Percentiles rank a stretch among this genome's conserved stretches.
phyloP scores from a whole-genome alignment of 208 protist genomes.

The Blechomonas ayalai region DNA sequence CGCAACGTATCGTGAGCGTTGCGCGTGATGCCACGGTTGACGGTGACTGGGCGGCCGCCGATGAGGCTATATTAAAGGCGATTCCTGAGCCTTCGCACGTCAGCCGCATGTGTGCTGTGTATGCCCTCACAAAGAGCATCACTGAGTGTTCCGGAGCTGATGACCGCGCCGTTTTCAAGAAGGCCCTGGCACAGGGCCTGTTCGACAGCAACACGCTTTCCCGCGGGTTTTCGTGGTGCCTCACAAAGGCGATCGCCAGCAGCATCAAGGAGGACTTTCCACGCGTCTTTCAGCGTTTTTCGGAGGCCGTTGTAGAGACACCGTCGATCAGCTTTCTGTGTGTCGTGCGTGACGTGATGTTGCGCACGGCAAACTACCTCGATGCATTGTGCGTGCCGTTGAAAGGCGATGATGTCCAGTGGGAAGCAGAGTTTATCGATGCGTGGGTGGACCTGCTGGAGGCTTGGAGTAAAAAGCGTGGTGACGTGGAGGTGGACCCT shows the following conservation, averaged over 20 bases:
- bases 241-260: conserved; percentile 56
- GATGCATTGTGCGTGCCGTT: conserved; percentile 50
- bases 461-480: conserved; percentile 21
- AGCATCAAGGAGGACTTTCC: conserved; percentile 63
- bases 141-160: conserved; percentile 31
- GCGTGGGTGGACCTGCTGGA: conserved; percentile 50
- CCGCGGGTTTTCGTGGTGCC: conserved; percentile 72
- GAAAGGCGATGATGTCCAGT: conserved; percentile 33
- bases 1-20: conserved; percentile 39
- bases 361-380: conserved; percentile 78
- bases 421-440: conserved; percentile 75
- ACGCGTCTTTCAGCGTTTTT: conserved; percentile 54
- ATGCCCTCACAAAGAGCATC: conserved; percentile 48
- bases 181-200: conserved; percentile 22
- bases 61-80: conserved; percentile 23
- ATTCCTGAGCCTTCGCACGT: conserved; percentile 38
- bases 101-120: conserved; percentile 52
- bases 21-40: conserved; percentile 49
- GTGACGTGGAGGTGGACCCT: conserved; percentile 4
- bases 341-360: conserved; percentile 61
- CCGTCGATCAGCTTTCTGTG: conserved; percentile 37
- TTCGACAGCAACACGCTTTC: conserved; percentile 50
- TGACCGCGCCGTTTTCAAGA: conserved; percentile 35
- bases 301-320: conserved; percentile 24
- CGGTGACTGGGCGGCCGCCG: conserved; percentile 30